Conservation (phyloP, 371 early-diverging fungal species). For the Blyttiomyces sp. region DNA sequence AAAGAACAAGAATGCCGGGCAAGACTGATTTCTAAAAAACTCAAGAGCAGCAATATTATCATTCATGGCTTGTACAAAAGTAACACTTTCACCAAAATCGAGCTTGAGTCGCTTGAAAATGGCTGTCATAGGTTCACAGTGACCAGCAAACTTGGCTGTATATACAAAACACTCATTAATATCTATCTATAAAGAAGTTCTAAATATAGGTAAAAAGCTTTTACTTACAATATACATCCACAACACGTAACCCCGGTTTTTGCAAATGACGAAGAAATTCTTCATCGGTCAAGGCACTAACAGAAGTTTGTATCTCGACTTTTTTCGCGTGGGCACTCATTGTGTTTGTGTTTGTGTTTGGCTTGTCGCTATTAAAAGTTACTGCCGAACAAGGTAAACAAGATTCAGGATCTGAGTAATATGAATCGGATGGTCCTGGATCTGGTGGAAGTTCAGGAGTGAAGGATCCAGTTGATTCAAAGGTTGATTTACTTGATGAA, state of each 20-base stretch:
- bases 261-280: not conserved
- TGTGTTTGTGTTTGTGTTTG: no score
- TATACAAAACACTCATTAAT: not conserved
- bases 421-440: no score
- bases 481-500: no score
- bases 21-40: slow-evolving; percentile 42
- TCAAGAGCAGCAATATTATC: slow-evolving; percentile 40
- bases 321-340: slow-evolving; percentile 13
- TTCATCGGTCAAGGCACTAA: not conserved
- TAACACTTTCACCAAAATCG: slow-evolving; percentile 43
- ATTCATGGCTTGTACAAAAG: slow-evolving; percentile 41
- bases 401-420: no score
- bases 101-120: slow-evolving; percentile 51
- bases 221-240: slow-evolving; percentile 40
- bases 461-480: no score
- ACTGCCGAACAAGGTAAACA: no score
- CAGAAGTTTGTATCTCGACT: not conserved
- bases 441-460: no score
- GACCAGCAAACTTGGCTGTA: slow-evolving; percentile 54
- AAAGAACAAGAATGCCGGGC: slow-evolving; percentile 49
- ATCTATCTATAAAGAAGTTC: no score
- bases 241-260: slow-evolving; percentile 2
- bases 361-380: no score
- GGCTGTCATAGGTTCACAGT: slow-evolving; percentile 51
- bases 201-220: not conserved